Conservation (phyloP, 1,284 basidiomycete species). For the Boletus semigastroideus region DNA sequence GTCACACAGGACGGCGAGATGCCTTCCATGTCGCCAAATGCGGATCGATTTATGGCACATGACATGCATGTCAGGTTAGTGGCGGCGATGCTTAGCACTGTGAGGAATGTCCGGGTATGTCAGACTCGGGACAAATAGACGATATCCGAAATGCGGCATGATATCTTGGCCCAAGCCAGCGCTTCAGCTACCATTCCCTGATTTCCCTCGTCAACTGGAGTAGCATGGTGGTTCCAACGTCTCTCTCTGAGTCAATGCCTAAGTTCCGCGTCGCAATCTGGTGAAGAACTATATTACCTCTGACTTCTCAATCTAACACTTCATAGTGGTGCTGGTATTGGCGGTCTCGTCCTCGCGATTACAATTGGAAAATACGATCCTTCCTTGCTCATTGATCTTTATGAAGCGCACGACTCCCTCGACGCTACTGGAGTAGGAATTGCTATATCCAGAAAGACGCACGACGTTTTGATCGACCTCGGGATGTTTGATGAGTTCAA, state of each 20-base stretch:
- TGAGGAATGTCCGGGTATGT: no score
- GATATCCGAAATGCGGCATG: no score
- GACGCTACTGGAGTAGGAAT: conserved; percentile 16
- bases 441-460: conserved; percentile 6
- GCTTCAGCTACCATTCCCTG: no score
- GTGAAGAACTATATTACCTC: not conserved
- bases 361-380: conserved; percentile 18
- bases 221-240: not conserved
- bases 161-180: no score
- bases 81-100: no score
- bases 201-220: no score
- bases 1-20: no score
- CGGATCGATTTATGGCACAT: no score
- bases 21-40: no score
- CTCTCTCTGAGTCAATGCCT: not conserved
- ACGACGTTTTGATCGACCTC: not conserved
- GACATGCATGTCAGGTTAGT: no score
- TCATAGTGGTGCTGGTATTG: conserved; percentile 8
- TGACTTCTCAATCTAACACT: not conserved
- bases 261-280: conserved; percentile 3
- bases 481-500: conserved; percentile 5
- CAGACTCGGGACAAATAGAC: no score
- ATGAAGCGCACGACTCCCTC: conserved; percentile 17
- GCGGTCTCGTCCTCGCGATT: conserved; percentile 15
- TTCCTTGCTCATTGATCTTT: conserved; percentile 14